Evolutionary conservation across 768 basidiomycete genomes (phyloP).

Genomic region (Boletus tylopilopsis): DNA sequence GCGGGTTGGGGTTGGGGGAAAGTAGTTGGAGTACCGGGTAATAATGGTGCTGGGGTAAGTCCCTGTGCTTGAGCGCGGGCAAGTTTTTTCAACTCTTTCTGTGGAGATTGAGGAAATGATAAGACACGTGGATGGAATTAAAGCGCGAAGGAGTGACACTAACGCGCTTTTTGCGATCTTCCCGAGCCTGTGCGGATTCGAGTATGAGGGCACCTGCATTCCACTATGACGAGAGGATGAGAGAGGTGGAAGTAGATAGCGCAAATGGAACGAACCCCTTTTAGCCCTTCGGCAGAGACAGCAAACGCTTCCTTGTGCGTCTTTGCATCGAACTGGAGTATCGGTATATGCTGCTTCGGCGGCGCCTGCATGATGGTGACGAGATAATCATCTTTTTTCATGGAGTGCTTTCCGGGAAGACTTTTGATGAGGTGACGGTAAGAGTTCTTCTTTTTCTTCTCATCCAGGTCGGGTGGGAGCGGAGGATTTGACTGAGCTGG

Average conservation of each 20-base stretch:
- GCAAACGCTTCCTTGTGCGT: slow-evolving; percentile 73
- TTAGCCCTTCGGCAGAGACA: slow-evolving; percentile 67
- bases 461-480: slow-evolving; percentile 52
- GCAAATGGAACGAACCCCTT: slow-evolving; percentile 52
- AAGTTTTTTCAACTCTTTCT: slow-evolving; percentile 73
- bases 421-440: slow-evolving; percentile 77
- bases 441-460: slow-evolving; percentile 71
- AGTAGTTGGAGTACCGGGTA: slow-evolving; percentile 21
- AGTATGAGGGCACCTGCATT: slow-evolving; percentile 56
- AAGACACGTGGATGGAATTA: slow-evolving; percentile 11
- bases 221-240: slow-evolving; percentile 49
- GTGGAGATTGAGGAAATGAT: slow-evolving; percentile 9
- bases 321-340: slow-evolving; percentile 57
- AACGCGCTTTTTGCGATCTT: slow-evolving; percentile 75
- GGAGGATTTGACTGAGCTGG: slow-evolving; percentile 32
- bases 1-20: slow-evolving; percentile 35
- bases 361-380: slow-evolving; percentile 62
- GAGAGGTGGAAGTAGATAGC: neutral
- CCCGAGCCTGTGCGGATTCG: slow-evolving; percentile 70
- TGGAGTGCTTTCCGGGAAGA: slow-evolving; percentile 74
- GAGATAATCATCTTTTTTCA: slow-evolving; percentile 76
- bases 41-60: slow-evolving; percentile 17
- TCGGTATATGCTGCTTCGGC: slow-evolving; percentile 64
- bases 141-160: slow-evolving; percentile 27
- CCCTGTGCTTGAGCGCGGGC: slow-evolving; percentile 51